Base-by-base conservation (phyloP, 495 filamentous ascomycete species). In the Aspergillus affinis region DNA sequence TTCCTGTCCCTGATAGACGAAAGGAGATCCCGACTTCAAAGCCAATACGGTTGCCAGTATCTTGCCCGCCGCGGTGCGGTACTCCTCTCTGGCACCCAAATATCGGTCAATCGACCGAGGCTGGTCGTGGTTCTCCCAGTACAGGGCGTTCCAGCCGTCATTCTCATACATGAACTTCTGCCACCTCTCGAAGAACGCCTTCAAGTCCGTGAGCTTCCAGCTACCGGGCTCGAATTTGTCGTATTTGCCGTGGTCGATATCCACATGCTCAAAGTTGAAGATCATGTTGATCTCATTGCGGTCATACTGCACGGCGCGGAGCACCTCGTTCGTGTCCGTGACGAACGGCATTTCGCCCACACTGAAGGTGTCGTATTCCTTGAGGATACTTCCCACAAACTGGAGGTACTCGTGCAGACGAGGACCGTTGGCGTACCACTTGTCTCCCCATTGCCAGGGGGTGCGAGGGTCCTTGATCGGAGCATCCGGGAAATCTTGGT, bases 1-100 rank as follows among this genome's bases (percentile, higher is more conserved):
- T 62, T 93, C 89, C 64, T 93, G 87, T 9, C 90, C 90, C 63
- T 92, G 88, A 61, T 89, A 91, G 6, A 91, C 65, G 66, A 89
- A 92, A 2, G 88, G 76, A 0, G 89, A 90, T 2, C 90, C 90
- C 3, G 81, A 82, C 59, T 88, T 70, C 23, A 86, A 67, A 4
- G 77, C 75, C 64, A 87, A 69, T 66, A 85, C 76, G 19, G 86
- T 76, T 0, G 86, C 84, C 45, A 92, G 68, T 74, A 88, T 80
- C 70, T 91, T 91, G 0, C 83, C 82, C 0, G 80, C 75, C 4
- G 72, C 51, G 20, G 71, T 61, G 21, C 84, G 76, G 36, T 73
- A 63, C 54, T 81, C 70, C 3, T 82, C 80, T 3, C 72, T 72
- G 3, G 75, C 75, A 57, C 82, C 75, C 7, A 80, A 72, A 58